Evolutionary conservation across 306 rosid species (phyloP), one percentile per base, ranked within the genome.

Genomic region (Spatholobus suberectus): DNA sequence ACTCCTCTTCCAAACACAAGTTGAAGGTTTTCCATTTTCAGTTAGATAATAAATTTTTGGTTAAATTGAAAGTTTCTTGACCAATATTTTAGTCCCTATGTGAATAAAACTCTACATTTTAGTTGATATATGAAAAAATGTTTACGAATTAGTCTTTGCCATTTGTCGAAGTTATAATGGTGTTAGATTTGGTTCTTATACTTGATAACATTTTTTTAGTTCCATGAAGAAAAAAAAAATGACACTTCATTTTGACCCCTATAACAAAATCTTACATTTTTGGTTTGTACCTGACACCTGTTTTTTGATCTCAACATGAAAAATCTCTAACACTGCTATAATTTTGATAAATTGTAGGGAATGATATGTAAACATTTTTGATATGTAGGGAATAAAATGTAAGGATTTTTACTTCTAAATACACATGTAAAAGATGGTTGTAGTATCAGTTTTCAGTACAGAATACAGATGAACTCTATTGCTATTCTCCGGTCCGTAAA

Each of bases 1-100:
- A n/a, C n/a, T n/a, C n/a, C n/a, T n/a, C n/a, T n/a, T n/a, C n/a
- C n/a, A n/a, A n/a, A n/a, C n/a, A n/a, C n/a, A n/a, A n/a, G n/a
- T n/a, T n/a, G 82, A 90, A 73, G 81, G 18, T 70, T 27, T n/a
- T 77, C 75, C 21, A 20, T 63, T 40, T 51, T 41, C 15, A 34
- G 46, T 63, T 54, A 18, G 52, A 35, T 52, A 4, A 27, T 24
- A 52, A 6, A 5, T 38, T 24, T 52, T 3, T 65, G 46, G 71
- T 65, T 34, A 1, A 65, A 17, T 65, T 65, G n/a, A 15, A 63
- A 63, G 13, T 6, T 17, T 61, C 15, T 10, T 23, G n/a, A 7
- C 2, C 17, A 6, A 35, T 34, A n/a, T n/a, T 14, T 8, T n/a
- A 8, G 46, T n/a, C n/a, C 15, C 41, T 65, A n/a, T 35, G 8